These are phyloP conservation scores for Sarocladiaceae sp. DNA, from an alignment of 2,329 filamentous ascomycete species.

Conservation along the genomic window DNA sequence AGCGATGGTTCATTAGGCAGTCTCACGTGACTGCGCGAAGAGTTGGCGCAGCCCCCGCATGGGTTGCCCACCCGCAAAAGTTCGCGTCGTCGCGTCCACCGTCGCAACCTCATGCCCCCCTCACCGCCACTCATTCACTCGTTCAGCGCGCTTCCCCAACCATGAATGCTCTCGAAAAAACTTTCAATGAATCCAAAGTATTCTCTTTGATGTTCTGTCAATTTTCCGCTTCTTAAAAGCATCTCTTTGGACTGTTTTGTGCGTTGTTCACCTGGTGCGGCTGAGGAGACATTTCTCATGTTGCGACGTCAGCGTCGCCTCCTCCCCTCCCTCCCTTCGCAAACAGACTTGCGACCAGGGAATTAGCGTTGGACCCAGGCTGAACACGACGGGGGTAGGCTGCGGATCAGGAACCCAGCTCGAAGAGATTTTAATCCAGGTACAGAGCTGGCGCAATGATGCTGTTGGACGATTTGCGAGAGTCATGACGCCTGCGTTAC, in stretches of 20 bases:
- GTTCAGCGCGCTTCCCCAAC: constrained; percentile 17
- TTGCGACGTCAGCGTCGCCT: constrained; percentile 13
- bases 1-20: constrained; percentile 13
- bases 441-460: background rate
- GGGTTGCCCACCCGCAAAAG: constrained; percentile 28
- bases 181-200: constrained; percentile 13
- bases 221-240: constrained; percentile 18
- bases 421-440: background rate
- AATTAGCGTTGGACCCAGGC: constrained; percentile 4
- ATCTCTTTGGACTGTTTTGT: constrained; percentile 13
- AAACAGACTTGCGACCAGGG: background rate
- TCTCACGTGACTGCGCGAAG: constrained; percentile 41
- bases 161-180: constrained; percentile 20
- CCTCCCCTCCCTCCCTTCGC: constrained; percentile 1
- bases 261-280: constrained; percentile 15
- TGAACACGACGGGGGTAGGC: background rate
- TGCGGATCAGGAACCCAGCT: background rate
- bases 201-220: constrained; percentile 11
- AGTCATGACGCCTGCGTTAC: no score
- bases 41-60: constrained; percentile 28
- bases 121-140: constrained; percentile 13
- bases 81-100: constrained; percentile 41
- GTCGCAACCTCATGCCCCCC: constrained; percentile 33
- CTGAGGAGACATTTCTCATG: background rate
- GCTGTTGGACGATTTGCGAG: no score